These are phyloP conservation scores for Nakazawaea wickerhamii DNA, from an alignment of 805 yeast genomes.

Conservation along the genomic window DNA sequence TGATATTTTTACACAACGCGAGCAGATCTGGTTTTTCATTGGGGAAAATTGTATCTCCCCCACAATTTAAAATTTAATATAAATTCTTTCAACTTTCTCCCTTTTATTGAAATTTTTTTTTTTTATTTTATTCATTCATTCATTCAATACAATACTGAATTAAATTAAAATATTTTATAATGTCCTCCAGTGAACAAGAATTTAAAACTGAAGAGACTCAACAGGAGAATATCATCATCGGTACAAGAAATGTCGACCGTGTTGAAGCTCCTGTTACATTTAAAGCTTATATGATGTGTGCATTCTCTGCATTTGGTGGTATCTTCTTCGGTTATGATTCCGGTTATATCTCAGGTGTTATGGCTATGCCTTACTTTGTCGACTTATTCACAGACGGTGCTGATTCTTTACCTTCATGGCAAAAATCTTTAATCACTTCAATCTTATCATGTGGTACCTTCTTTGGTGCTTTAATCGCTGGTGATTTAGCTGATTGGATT, in stretches of 20 bases:
- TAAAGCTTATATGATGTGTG: conserved; percentile 34
- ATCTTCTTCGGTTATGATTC: conserved; percentile 65
- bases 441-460: conserved; percentile 69
- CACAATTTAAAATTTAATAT: not conserved
- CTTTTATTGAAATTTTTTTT: not conserved
- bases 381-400: conserved; percentile 20
- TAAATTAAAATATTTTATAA: not conserved
- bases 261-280: conserved; percentile 33
- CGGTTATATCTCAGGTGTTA: conserved; percentile 59
- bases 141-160: not conserved
- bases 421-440: conserved; percentile 54
- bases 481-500: conserved; percentile 41
- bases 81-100: not conserved
- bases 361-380: conserved; percentile 52
- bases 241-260: conserved; percentile 20
- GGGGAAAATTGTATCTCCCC: not conserved
- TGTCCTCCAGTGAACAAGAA: conserved; percentile 12
- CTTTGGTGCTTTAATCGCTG: conserved; percentile 58
- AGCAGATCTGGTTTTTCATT: no score
- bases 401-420: conserved; percentile 23
- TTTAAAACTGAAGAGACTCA: not conserved
- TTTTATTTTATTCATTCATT: not conserved
- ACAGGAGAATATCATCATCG: conserved; percentile 4
- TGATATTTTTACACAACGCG: no score
- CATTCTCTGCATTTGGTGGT: conserved; percentile 66